A percentile compares a stretch with the other conserved stretches of the same genome.
phyloP scores from a whole-genome alignment of 75 land plant genomes.

The Pinus tabuliformis region DNA sequence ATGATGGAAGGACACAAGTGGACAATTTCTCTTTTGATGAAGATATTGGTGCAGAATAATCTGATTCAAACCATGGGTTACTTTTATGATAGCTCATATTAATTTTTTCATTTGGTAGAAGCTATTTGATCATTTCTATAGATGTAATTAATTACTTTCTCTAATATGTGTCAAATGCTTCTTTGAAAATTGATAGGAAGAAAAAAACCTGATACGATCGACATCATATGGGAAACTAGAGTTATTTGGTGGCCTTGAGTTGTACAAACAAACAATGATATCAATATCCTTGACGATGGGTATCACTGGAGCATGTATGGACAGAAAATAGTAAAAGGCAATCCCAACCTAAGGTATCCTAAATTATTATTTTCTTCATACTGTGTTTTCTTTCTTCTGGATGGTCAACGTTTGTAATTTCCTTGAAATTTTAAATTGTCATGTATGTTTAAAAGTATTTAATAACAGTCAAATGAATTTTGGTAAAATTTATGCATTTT shows the following conservation, averaged over 20 bases:
- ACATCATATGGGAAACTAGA: constrained; percentile 18
- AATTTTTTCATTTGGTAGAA: background rate
- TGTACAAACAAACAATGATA: constrained; percentile 63
- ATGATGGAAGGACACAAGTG: constrained; percentile 21
- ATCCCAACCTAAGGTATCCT: constrained; percentile 60
- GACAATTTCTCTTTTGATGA: constrained; percentile 30
- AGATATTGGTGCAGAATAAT: constrained; percentile 44
- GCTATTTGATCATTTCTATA: background rate
- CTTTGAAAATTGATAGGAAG: constrained; percentile 26
- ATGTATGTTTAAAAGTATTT: background rate
- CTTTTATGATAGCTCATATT: background rate
- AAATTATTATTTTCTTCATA: background rate
- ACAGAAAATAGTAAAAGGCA: constrained; percentile 69
- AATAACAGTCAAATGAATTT: background rate
- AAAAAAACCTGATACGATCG: constrained; percentile 16
- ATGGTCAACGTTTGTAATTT: background rate
- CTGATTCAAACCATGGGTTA: constrained; percentile 50
- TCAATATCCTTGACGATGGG: constrained; percentile 71
- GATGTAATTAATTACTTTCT: background rate
- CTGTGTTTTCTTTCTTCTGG: background rate
- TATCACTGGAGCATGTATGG: constrained; percentile 75
- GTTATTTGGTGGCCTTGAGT: constrained; percentile 64
- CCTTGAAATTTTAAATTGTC: background rate
- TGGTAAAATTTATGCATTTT: background rate
- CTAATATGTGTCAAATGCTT: background rate